A percentile compares a stretch with the other conserved stretches of the same genome.
Evolutionary conservation across 805 yeast genomes (phyloP).

Genomic region (Novakomyces olei): DNA sequence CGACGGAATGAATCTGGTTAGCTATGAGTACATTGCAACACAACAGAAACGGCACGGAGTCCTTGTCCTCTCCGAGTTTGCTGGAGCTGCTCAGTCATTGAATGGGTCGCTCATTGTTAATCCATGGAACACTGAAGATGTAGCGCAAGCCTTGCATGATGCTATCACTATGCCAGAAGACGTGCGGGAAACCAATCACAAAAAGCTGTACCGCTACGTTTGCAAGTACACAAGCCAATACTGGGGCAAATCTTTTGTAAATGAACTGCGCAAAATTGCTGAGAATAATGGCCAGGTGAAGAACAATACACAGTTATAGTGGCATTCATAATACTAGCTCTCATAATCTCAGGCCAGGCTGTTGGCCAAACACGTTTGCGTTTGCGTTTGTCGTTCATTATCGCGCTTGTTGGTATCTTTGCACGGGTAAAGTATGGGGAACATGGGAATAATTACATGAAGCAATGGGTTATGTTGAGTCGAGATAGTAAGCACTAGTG

Average conservation of each 20-base stretch:
- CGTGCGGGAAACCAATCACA: constrained; percentile 55
- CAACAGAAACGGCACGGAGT: constrained; percentile 73
- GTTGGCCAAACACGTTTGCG: too few species aligned
- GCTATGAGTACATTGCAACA: constrained; percentile 92
- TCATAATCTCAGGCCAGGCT: too few species aligned
- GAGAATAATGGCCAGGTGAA: too few species aligned
- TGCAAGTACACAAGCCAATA: constrained; percentile 83
- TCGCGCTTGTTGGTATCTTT: too few species aligned
- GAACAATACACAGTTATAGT: too few species aligned
- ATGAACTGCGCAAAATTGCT: too few species aligned
- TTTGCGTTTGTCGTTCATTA: too few species aligned
- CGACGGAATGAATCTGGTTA: constrained; percentile 95
- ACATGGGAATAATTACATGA: too few species aligned
- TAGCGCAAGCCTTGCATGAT: constrained; percentile 66
- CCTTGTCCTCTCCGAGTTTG: constrained; percentile 74
- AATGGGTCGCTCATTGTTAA: constrained; percentile 87
- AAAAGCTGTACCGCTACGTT: constrained; percentile 66
- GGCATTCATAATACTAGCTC: too few species aligned
- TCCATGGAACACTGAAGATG: constrained; percentile 96
- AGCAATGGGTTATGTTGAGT: too few species aligned
- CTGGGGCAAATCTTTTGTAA: constrained; percentile 94
- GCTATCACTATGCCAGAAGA: constrained; percentile 70
- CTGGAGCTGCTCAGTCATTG: constrained; percentile 97
- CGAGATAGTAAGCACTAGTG: too few species aligned
- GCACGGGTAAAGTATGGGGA: too few species aligned